phyloP scores from a whole-genome alignment of 805 yeast species.

The Schizosaccharomyces octosporus region DNA sequence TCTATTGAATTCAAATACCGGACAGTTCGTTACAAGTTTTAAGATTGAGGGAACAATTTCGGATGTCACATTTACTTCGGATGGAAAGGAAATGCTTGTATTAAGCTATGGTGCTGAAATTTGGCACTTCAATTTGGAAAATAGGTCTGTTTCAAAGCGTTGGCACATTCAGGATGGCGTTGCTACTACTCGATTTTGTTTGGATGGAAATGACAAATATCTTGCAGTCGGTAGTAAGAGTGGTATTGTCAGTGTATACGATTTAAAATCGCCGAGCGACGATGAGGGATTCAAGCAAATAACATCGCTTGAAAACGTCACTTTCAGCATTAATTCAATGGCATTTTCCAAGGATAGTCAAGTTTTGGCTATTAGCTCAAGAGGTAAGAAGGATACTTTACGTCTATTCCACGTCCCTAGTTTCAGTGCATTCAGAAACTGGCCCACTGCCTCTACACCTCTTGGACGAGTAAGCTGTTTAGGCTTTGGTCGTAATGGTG shows the following conservation, averaged over 20 bases:
- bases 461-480: constrained; percentile 75
- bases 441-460: constrained; percentile 96
- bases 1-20: constrained; percentile 44
- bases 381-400: constrained; percentile 66
- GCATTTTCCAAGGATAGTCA: constrained; percentile 75
- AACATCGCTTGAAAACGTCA: constrained; percentile 48
- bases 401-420: constrained; percentile 70
- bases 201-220: constrained; percentile 44
- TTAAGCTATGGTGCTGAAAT: constrained; percentile 65
- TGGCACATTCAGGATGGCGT: constrained; percentile 72
- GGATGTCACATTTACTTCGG: constrained; percentile 44
- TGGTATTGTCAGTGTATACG: constrained; percentile 78
- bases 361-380: constrained; percentile 57
- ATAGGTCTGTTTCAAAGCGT: constrained; percentile 27
- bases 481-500: constrained; percentile 55
- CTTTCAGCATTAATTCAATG: constrained; percentile 16
- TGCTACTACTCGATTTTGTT: constrained; percentile 37
- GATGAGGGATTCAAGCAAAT: constrained; percentile 23
- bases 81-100: constrained; percentile 22
- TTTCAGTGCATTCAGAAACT: constrained; percentile 65
- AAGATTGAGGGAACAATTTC: constrained; percentile 70
- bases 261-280: constrained; percentile 18
- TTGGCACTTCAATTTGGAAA: constrained; percentile 52
- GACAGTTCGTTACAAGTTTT: constrained; percentile 71
- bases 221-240: constrained; percentile 69